These are phyloP conservation scores for Endoconidiophora laricicola DNA, from an alignment of 2,329 filamentous ascomycete species.

Conservation along the genomic window DNA sequence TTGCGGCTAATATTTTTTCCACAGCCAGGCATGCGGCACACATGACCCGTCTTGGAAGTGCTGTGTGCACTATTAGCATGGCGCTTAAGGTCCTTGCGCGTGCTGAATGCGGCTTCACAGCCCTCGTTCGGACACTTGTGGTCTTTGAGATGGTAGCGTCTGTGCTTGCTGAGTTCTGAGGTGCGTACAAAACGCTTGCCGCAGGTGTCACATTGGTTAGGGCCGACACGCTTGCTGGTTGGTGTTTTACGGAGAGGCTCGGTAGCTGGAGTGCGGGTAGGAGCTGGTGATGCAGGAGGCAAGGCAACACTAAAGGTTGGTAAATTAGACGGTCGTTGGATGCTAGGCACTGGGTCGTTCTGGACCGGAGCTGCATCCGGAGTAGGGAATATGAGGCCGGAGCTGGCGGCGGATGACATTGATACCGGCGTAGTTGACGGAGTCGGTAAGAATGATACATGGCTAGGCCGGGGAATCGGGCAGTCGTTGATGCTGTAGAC, in stretches of 20 bases:
- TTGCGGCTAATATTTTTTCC: conserved; percentile 16
- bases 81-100: conserved; percentile 18
- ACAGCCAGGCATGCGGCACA: conserved; percentile 17
- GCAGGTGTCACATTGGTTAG: conserved; percentile 10
- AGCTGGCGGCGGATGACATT: conserved; percentile 7
- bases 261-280: conserved; percentile 1
- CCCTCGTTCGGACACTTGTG: conserved; percentile 13
- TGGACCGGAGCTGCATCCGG: conserved; percentile 7
- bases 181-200: conserved; percentile 10
- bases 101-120: conserved; percentile 16
- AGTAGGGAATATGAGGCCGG: conserved; percentile 10
- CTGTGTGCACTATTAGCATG: conserved; percentile 15
- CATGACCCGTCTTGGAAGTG: conserved; percentile 14
- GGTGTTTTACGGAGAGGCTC: conserved; percentile 7
- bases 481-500: background rate
- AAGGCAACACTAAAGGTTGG: background rate
- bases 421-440: conserved; percentile 12
- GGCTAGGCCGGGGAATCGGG: conserved; percentile 8
- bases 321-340: background rate
- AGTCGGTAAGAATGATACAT: conserved; percentile 6
- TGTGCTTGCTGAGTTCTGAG: conserved; percentile 14
- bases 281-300: background rate
- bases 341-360: background rate
- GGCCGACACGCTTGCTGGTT: conserved; percentile 2
- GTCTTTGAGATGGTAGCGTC: conserved; percentile 16